A percentile compares a stretch with the other conserved stretches of the same genome.
Conservation (phyloP, 2,329 filamentous ascomycete genomes). For the Sclerotinia nivalis region DNA sequence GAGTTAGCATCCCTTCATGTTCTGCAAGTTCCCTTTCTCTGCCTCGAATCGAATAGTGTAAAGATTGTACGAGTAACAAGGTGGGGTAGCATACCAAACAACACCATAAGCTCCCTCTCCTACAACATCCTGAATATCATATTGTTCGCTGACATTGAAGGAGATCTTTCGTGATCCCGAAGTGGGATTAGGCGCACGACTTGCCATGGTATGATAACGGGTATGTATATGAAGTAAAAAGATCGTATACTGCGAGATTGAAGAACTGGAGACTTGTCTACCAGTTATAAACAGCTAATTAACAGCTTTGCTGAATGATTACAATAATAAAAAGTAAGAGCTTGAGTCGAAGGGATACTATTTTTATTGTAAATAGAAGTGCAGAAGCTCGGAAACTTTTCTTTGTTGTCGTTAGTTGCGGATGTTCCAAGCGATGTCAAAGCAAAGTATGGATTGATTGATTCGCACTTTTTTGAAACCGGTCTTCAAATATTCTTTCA, state of each 20-base stretch:
- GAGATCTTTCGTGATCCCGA: slow-evolving; percentile 87
- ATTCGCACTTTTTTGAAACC: slow-evolving; percentile 10
- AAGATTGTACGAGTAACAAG: slow-evolving; percentile 7
- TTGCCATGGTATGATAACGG: slow-evolving; percentile 41
- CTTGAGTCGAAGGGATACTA: background rate
- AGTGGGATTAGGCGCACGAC: slow-evolving; percentile 51
- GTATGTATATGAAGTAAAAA: slow-evolving; percentile 2
- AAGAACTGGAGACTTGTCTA: slow-evolving; percentile 10
- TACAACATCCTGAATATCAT: slow-evolving; percentile 99
- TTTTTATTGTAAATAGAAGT: slow-evolving; percentile 10
- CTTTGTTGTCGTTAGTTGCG: slow-evolving; percentile 22
- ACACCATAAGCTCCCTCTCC: slow-evolving; percentile 98
- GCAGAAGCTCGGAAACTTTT: slow-evolving; percentile 10
- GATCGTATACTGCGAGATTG: slow-evolving; percentile 8
- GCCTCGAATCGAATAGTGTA: background rate
- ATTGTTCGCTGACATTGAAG: slow-evolving; percentile 99
- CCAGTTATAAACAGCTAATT: slow-evolving; percentile 4
- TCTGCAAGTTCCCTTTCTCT: background rate
- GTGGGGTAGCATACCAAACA: slow-evolving; percentile 68
- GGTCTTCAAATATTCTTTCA: slow-evolving; percentile 10
- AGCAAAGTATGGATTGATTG: slow-evolving; percentile 16
- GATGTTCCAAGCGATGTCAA: slow-evolving; percentile 19
- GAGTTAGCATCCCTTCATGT: slow-evolving; percentile 7
- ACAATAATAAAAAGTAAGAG: background rate
- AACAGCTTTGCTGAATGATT: slow-evolving; percentile 9